phyloP scores from a whole-genome alignment of 768 basidiomycete genomes.

The Lentinula edodes region DNA sequence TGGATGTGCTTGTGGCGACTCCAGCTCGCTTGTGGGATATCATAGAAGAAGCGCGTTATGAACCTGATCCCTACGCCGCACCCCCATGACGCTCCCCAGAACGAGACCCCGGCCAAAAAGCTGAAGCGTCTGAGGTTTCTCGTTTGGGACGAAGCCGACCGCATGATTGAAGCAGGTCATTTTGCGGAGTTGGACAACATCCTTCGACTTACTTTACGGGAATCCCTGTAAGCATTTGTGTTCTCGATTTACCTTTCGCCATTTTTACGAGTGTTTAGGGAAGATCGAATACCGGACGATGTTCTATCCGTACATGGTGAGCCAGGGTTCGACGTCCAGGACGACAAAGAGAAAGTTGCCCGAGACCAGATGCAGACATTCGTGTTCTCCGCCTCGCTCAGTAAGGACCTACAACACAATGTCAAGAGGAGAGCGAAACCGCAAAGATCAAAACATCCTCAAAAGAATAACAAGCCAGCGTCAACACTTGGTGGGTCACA shows the following conservation, averaged over 20 bases:
- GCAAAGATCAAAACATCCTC: conserved; percentile 34
- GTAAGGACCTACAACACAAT: conserved; percentile 90
- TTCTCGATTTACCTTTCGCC: not conserved
- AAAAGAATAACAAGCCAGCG: conserved; percentile 45
- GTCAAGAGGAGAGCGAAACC: conserved; percentile 59
- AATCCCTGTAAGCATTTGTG: conserved; percentile 35
- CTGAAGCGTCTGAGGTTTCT: conserved; percentile 71
- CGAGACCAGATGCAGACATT: conserved; percentile 75
- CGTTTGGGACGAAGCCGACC: conserved; percentile 94
- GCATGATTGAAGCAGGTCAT: conserved; percentile 97
- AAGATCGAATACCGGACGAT: conserved; percentile 14
- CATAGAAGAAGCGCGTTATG: conserved; percentile 60
- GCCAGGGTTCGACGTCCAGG: conserved; percentile 20
- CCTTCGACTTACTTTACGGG: conserved; percentile 72
- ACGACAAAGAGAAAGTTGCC: conserved; percentile 21
- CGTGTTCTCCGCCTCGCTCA: conserved; percentile 93
- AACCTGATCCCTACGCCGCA: not conserved
- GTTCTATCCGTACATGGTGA: conserved; percentile 13
- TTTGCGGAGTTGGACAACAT: conserved; percentile 95
- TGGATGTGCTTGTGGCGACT: conserved; percentile 92
- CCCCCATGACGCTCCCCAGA: conserved; percentile 33
- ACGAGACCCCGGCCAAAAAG: conserved; percentile 65
- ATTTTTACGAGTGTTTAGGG: conserved; percentile 38
- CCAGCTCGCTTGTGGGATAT: conserved; percentile 98
- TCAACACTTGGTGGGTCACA: conserved; percentile 64